A percentile compares a stretch with the other conserved stretches of the same genome.
Conservation (phyloP, 208 protist genomes). For the Wallacemonas sp. region DNA sequence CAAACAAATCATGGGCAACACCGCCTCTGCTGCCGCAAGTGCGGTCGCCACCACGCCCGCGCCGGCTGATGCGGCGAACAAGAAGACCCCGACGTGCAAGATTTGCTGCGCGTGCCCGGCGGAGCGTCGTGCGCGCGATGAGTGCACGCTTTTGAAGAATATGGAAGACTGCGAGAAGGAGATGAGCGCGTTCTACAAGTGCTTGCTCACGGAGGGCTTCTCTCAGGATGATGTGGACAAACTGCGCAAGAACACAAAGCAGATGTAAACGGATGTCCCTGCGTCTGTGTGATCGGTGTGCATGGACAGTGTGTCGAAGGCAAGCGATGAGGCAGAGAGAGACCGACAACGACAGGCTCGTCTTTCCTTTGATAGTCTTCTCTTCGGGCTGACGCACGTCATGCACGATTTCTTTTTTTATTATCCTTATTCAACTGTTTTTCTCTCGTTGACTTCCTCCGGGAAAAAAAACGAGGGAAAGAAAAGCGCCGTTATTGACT, state of each 20-base stretch:
- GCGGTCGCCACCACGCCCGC: not conserved
- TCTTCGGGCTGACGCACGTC: too few relatives aligned
- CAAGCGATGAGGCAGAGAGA: too few relatives aligned
- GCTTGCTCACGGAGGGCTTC: constrained; percentile 79
- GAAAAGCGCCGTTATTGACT: too few relatives aligned
- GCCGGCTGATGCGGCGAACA: constrained; percentile 11
- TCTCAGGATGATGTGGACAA: constrained; percentile 55
- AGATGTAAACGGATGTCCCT: constrained; percentile 27
- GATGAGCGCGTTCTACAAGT: constrained; percentile 73
- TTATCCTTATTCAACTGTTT: too few relatives aligned
- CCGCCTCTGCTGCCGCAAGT: constrained; percentile 13
- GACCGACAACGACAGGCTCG: too few relatives aligned
- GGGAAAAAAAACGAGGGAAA: too few relatives aligned
- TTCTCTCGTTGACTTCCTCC: too few relatives aligned
- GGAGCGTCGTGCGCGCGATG: constrained; percentile 69
- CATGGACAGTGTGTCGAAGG: too few relatives aligned
- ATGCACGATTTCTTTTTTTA: too few relatives aligned
- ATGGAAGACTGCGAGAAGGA: constrained; percentile 65
- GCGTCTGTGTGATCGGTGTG: too few relatives aligned
- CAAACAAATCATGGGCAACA: constrained; percentile 3
- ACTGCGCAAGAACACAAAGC: constrained; percentile 46
- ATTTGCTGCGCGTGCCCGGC: constrained; percentile 88
- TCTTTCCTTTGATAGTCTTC: too few relatives aligned
- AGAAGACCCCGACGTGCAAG: constrained; percentile 70
- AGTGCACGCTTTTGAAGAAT: constrained; percentile 74